Evolutionary conservation across 129 eudicot genomes (phyloP), one percentile per base, ranked within the genome.

Genomic region (Glebionis coronaria): DNA sequence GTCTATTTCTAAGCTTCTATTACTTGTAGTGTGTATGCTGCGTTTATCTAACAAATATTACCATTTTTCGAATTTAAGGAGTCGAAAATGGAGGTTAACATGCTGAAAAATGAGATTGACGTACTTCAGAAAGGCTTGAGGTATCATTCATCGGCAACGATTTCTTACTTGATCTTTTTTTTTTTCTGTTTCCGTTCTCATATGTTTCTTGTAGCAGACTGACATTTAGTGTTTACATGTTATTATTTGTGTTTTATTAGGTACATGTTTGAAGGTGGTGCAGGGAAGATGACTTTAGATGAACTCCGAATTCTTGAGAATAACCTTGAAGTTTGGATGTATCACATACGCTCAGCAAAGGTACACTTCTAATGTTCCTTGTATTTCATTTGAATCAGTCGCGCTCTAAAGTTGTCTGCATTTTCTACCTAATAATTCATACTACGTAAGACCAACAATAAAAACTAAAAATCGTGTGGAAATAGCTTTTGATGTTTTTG

Each of bases 291-390:
- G 99, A 74, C 76, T 55, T 44, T 89, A 73, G 88, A 86, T 70
- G 99, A 93, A 63, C 70, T 93, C 61, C 76, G 87, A 60, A 74
- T 82, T 46, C 84, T 93, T 73, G 99, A 93, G 80, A 89, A 84
- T 65, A 81, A 86, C 78, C 90, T 93, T 9, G 95, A 86, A 70
- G 74, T 70, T 29, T 89, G 90, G 97, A 93, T 93, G 29, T 79
- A 72, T 62, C 97, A 93, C 59, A 78, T 89, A 44, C 99, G 99
- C 63, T 82, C 97, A 3, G 85, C 91, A 46, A 93, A 89, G 83
- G 99, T 93, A 78, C 55, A 42, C 4, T 35, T 50, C 15, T n/a
- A 56, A 28, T 13, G 15, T 64, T 47, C 4, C 14, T 50, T 58
- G 16, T 13, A 5, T 52, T 25, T 1, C 25, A 10, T 25, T 23